Evolutionary conservation across 1,139 yeast genomes (phyloP).

Genomic region (Suhomyces terraborum): DNA sequence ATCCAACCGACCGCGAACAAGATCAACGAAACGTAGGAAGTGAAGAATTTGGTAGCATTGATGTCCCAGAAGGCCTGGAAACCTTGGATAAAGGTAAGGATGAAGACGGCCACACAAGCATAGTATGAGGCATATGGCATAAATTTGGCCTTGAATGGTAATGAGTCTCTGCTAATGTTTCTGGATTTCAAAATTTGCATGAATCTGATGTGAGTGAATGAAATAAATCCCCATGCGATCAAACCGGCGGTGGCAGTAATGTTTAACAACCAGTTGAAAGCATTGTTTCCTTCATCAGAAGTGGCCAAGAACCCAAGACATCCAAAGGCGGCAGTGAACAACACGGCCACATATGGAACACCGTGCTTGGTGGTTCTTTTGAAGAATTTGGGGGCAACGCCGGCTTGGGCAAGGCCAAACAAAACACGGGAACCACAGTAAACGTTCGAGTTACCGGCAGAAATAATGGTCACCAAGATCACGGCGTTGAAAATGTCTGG

Average conservation of each 20-base stretch:
- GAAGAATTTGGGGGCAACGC: conserved; percentile 62
- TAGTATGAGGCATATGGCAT: conserved; percentile 70
- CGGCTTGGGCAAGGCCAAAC: conserved; percentile 63
- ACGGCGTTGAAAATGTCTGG: conserved; percentile 79
- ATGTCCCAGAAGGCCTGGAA: conserved; percentile 60
- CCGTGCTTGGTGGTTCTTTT: conserved; percentile 57
- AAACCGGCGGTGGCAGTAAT: conserved; percentile 78
- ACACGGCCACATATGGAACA: conserved; percentile 65
- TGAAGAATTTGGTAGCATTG: conserved; percentile 57
- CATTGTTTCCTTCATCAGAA: conserved; percentile 61
- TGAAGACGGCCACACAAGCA: conserved; percentile 50
- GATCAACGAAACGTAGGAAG: conserved; percentile 66
- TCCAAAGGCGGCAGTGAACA: conserved; percentile 62
- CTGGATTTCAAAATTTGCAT: conserved; percentile 60
- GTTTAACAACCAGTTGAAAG: conserved; percentile 82
- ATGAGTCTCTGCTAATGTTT: conserved; percentile 56
- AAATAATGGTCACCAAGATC: conserved; percentile 64
- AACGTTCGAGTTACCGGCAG: conserved; percentile 82
- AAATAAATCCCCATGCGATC: conserved; percentile 72
- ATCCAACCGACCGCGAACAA: conserved; percentile 55
- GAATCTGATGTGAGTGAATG: conserved; percentile 66
- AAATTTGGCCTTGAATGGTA: conserved; percentile 68
- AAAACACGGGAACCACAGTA: conserved; percentile 77
- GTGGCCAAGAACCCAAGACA: conserved; percentile 67
- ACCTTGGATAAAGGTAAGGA: conserved; percentile 71